Percentiles rank a stretch among this genome's conserved stretches.
Conservation (phyloP, 2,329 filamentous ascomycete genomes). For the Ceratocystis colombiana region DNA sequence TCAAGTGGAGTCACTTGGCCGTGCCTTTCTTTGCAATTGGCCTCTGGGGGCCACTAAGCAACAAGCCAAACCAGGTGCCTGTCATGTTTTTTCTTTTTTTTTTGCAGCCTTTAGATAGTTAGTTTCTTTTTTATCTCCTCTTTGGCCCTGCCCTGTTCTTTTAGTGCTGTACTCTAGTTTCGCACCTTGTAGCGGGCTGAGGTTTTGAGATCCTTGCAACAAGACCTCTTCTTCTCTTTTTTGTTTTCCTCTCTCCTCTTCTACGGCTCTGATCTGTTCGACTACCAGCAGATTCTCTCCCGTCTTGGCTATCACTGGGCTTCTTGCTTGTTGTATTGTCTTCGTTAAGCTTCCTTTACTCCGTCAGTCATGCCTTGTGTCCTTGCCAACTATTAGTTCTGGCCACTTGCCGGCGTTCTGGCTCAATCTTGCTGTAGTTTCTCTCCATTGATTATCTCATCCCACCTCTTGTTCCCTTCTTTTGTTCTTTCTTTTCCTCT, state of each 20-base stretch:
- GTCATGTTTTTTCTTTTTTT: no score
- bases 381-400: slow-evolving; percentile 21
- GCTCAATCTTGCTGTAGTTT: slow-evolving; percentile 10
- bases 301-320: slow-evolving; percentile 21
- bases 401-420: slow-evolving; percentile 20
- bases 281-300: slow-evolving; percentile 7
- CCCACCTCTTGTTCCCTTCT: not conserved
- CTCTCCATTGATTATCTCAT: not conserved
- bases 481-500: not conserved
- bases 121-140: not conserved
- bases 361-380: slow-evolving; percentile 20
- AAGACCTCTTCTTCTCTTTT: not conserved
- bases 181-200: not conserved
- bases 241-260: slow-evolving; percentile 1
- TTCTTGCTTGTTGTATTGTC: slow-evolving; percentile 6
- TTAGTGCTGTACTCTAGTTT: not conserved
- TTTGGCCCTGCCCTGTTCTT: not conserved
- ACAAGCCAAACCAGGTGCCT: no score
- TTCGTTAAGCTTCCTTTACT: not conserved
- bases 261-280: slow-evolving; percentile 4
- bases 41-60: no score
- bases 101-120: not conserved
- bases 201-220: not conserved
- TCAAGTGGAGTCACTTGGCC: not conserved
- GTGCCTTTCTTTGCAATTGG: not conserved